Conservation (phyloP, 495 filamentous ascomycete genomes). For the Aspergillus wentii region DNA sequence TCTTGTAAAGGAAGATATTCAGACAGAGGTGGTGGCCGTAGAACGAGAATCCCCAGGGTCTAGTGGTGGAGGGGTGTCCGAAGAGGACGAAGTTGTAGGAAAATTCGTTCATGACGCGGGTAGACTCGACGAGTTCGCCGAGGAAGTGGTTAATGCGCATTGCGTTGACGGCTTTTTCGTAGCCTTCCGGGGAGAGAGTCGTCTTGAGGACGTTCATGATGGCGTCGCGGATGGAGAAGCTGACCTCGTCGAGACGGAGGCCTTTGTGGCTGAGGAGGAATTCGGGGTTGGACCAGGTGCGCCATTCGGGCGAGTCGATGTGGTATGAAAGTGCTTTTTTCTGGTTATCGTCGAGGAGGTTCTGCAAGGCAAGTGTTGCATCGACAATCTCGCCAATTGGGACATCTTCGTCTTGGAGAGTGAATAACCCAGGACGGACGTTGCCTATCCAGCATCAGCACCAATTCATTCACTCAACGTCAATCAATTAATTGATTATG, state of each 20-base stretch:
- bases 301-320: constrained; percentile 67
- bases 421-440: constrained; percentile 52
- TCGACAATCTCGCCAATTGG: constrained; percentile 51
- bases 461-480: constrained; percentile 1
- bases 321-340: constrained; percentile 46
- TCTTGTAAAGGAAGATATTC: constrained; percentile 56
- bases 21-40: constrained; percentile 76
- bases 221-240: constrained; percentile 32
- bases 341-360: constrained; percentile 42
- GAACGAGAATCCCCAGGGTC: constrained; percentile 68
- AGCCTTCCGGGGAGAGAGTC: constrained; percentile 63
- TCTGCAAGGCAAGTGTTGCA: constrained; percentile 38
- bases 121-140: constrained; percentile 58
- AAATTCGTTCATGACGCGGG: constrained; percentile 63
- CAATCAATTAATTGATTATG: constrained; percentile 6
- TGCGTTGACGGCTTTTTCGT: constrained; percentile 60
- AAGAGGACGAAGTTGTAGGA: constrained; percentile 73
- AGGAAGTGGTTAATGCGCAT: constrained; percentile 80
- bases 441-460: constrained; percentile 32
- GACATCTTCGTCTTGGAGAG: constrained; percentile 55
- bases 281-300: constrained; percentile 73
- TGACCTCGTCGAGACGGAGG: constrained; percentile 59
- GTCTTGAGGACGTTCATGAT: constrained; percentile 49
- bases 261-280: constrained; percentile 59
- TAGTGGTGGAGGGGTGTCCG: constrained; percentile 39